Base-by-base conservation (phyloP, 164 flowering plant species). In the Paratinospora sagittata region DNA sequence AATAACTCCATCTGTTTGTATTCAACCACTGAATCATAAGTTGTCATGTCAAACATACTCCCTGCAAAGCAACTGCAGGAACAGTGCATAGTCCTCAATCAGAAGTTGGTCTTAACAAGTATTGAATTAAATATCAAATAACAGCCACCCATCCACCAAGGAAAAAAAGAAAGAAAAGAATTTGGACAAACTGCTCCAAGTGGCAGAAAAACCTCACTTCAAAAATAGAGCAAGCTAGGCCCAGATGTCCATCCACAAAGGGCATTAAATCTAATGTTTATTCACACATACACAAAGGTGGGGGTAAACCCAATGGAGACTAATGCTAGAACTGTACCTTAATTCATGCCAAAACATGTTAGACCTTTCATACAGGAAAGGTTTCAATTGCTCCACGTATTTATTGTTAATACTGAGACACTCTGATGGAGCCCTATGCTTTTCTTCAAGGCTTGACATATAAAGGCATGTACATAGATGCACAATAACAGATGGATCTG, bases 311-410 rank as follows among this genome's bases (percentile, higher is more conserved):
- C 27, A 39, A 34, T 24, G n/a, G 11, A 67, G 4, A 2, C 14
- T 52, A 52, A 52, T 3, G 10, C 36, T 0, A 12, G 17, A 66
- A 23, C 7, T 47, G 36, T 75, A 91, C 97, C 93, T 83, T 5
- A 92, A 82, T 76, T 92, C 95, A 80, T 92, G 95, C 97, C 95
- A 92, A 65, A 92, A 90, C 78, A 81, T 64, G 66, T 78, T 55
- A 2, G 90, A 75, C 66, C 61, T 68, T 2, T 83, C 83, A 43
- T 70, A 82, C 76, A 91, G 79, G 75, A 89, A 89, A 64, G 83
- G 87, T 63, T 74, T 81, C 81, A 89, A 72, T 11, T 87, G 82
- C 58, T 81, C 74, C 37, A 84, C 73, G 66, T 73, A 75, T 47
- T 79, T 70, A 72, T 73, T 79, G 24, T 71, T 73, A 67, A 2